A percentile compares a stretch with the other conserved stretches of the same genome.
These are phyloP conservation scores for Turnera subulata DNA, from an alignment of 345 rosid species.

Conservation along the genomic window DNA sequence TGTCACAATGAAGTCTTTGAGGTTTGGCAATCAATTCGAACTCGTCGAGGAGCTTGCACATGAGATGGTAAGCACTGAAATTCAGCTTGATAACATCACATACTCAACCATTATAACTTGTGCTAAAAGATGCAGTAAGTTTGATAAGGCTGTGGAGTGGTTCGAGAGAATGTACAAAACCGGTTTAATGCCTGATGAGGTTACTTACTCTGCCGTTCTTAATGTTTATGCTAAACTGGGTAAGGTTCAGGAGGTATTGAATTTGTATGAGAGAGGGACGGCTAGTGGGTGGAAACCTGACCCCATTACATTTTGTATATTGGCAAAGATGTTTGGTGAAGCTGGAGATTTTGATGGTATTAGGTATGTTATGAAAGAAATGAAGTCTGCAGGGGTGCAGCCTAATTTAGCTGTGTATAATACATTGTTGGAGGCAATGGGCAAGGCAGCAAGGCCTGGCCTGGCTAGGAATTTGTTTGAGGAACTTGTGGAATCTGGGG, in stretches of 20 bases:
- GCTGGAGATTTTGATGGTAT: conserved; percentile 93
- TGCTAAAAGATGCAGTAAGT: conserved; percentile 69
- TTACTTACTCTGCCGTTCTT: conserved; percentile 75
- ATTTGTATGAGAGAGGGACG: conserved; percentile 88
- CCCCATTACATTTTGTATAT: conserved; percentile 62
- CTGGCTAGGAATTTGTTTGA: conserved; percentile 71
- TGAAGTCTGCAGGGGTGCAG: conserved; percentile 68
- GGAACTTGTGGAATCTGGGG: conserved; percentile 69
- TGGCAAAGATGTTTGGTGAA: conserved; percentile 92
- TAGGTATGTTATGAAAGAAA: conserved; percentile 80
- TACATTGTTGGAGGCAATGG: conserved; percentile 79
- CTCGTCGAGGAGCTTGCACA: conserved; percentile 73
- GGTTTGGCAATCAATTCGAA: conserved; percentile 82
- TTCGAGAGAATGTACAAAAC: conserved; percentile 89
- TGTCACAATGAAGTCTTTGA: conserved; percentile 76
- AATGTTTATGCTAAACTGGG: conserved; percentile 85
- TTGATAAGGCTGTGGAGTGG: conserved; percentile 86
- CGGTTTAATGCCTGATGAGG: conserved; percentile 94
- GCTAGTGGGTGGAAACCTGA: conserved; percentile 94
- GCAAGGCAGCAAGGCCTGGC: conserved; percentile 92
- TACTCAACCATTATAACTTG: conserved; percentile 90
- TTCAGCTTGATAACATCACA: conserved; percentile 86
- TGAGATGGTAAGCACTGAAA: conserved; percentile 69
- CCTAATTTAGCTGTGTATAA: conserved; percentile 84
- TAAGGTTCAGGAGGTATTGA: conserved; percentile 77